Evolutionary conservation across 306 rosid genomes (phyloP), one percentile per base, ranked within the genome.

Genomic region (Trifolium pratense): DNA sequence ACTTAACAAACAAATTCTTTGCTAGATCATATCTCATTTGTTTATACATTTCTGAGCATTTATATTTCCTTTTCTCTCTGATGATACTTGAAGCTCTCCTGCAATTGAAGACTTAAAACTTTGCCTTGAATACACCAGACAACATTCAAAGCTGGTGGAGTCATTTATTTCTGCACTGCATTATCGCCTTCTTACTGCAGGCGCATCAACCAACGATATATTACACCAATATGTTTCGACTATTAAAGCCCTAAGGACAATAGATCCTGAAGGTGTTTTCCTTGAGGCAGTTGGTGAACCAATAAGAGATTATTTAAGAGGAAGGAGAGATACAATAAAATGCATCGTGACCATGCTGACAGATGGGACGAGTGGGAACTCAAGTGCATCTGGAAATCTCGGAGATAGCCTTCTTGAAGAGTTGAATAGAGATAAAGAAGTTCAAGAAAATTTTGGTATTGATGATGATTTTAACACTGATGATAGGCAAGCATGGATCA

Each of bases 391-490:
- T 58, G 97, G 96, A 75, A 90, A 83, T 84, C 78, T 91, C 55
- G 98, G 98, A 67, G 97, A 90, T 79, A 89, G 97, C 87, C 98
- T 90, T 86, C 98, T 93, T 67, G 98, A 93, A 87, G 98, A 93
- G 79, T 78, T 93, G 84, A 90, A 93, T 76, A 89, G 89, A 85
- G 93, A 93, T 78, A 95, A 92, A 82, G 97, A 89, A 79, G 84
- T 80, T 78, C 96, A 86, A 81, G 98, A 89, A 75, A 85, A 89
- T 83, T 61, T 53, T 63, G 93, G 90, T 65, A 83, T 79, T 49
- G 95, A 89, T 66, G 98, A 89, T 49, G 97, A 90, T 73, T 90
- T 93, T 82, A 89, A 82, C 82, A 79, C 92, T 56, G 97, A 91
- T 81, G 98, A 93, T 66, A 87, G 84, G 87, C 97, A 89, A 82